Conservation (phyloP, 2,329 filamentous ascomycete genomes). For the Calonectria henricotiae region DNA sequence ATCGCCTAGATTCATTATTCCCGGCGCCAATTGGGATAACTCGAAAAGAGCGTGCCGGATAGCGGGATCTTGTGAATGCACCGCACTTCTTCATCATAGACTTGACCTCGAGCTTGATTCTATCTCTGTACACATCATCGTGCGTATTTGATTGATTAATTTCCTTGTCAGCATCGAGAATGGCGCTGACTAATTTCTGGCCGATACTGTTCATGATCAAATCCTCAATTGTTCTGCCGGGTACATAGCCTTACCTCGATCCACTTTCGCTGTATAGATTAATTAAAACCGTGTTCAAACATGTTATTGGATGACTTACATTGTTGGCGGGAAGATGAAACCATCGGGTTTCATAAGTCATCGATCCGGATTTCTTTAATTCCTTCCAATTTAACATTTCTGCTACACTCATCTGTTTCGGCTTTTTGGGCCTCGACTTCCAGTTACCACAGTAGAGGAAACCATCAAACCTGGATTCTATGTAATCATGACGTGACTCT, state of each 20-base stretch:
- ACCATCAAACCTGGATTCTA: background rate
- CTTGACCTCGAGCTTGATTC: background rate
- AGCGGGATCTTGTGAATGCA: background rate
- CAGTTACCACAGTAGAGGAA: conserved; percentile 6
- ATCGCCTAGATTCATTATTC: background rate
- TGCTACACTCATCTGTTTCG: background rate
- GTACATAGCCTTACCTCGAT: background rate
- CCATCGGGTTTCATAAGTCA: background rate
- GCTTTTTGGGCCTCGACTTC: background rate
- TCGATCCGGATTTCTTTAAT: background rate
- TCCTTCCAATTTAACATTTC: background rate
- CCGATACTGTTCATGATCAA: background rate
- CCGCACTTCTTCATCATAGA: background rate
- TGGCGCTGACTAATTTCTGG: background rate
- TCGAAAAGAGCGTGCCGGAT: conserved; percentile 4
- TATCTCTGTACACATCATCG: no score
- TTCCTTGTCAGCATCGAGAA: background rate
- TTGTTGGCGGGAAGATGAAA: conserved; percentile 21
- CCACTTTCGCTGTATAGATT: background rate
- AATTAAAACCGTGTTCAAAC: background rate
- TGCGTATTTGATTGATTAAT: background rate
- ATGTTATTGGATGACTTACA: background rate
- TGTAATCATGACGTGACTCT: background rate
- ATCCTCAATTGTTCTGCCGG: background rate
- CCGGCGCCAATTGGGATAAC: background rate